phyloP scores from a whole-genome alignment of 768 basidiomycete genomes.

The Auricularia auricula-judae region DNA sequence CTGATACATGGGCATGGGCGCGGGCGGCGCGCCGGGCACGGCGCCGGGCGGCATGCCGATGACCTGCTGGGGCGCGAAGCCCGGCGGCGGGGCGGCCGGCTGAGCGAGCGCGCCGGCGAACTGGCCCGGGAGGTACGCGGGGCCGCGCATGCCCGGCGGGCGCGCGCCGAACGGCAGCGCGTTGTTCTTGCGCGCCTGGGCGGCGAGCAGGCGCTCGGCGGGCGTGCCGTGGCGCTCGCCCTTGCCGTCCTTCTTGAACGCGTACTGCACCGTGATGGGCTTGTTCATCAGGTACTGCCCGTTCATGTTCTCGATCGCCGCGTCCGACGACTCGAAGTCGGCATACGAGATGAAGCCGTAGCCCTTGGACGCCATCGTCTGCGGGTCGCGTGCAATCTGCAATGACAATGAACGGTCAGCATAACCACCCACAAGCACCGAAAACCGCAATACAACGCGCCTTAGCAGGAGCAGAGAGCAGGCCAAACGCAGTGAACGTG shows the following conservation, averaged over 20 bases:
- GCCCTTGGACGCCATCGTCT: slow-evolving; percentile 79
- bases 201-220: slow-evolving; percentile 91
- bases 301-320: slow-evolving; percentile 94
- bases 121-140: slow-evolving; percentile 70
- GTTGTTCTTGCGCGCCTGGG: slow-evolving; percentile 93
- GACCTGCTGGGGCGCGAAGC: slow-evolving; percentile 65
- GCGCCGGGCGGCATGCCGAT: slow-evolving; percentile 19
- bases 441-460: slow-evolving; percentile 26
- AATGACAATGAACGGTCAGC: not conserved
- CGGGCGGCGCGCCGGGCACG: slow-evolving; percentile 20
- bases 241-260: slow-evolving; percentile 98
- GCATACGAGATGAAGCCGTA: slow-evolving; percentile 97
- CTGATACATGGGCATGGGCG: slow-evolving; percentile 14
- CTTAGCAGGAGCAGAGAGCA: slow-evolving; percentile 87
- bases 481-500: slow-evolving; percentile 90
- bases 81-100: slow-evolving; percentile 69
- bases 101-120: slow-evolving; percentile 77
- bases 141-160: slow-evolving; percentile 63
- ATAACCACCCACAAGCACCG: not conserved
- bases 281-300: slow-evolving; percentile 98
- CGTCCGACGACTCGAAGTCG: slow-evolving; percentile 95
- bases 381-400: slow-evolving; percentile 86
- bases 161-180: slow-evolving; percentile 70
- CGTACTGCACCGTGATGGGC: slow-evolving; percentile 92
- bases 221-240: slow-evolving; percentile 95